Evolutionary conservation across 768 basidiomycete species (phyloP).

Genomic region (Pilatotrama ljubarskyi): DNA sequence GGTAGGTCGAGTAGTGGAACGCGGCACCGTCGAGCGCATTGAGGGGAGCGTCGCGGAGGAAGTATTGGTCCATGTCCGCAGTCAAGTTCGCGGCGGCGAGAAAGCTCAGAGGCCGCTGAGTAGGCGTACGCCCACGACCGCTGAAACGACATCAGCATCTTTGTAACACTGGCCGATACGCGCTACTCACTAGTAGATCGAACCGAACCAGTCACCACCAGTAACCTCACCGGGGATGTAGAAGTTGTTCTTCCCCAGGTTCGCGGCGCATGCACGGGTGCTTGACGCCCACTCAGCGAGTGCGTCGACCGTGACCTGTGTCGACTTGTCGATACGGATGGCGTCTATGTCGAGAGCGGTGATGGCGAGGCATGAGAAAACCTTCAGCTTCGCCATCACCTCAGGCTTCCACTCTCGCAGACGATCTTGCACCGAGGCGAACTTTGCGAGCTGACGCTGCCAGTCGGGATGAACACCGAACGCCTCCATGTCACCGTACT

Average conservation of each 20-base stretch:
- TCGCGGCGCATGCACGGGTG: constrained; percentile 72
- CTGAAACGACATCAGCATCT: constrained; percentile 37
- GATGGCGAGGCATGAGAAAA: constrained; percentile 85
- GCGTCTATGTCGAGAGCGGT: constrained; percentile 88
- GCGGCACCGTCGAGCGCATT: constrained; percentile 77
- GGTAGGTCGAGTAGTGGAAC: constrained; percentile 95
- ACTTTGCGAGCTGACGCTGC: constrained; percentile 93
- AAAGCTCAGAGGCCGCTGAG: constrained; percentile 68
- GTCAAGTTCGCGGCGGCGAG: constrained; percentile 68
- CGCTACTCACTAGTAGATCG: constrained; percentile 73
- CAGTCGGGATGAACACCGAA: constrained; percentile 95
- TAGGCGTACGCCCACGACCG: constrained; percentile 85
- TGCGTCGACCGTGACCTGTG: constrained; percentile 84
- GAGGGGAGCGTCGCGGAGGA: constrained; percentile 64
- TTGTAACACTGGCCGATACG: not conserved
- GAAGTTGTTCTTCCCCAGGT: constrained; percentile 81
- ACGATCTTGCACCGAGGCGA: constrained; percentile 95
- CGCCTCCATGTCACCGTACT: constrained; percentile 96
- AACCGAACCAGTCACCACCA: constrained; percentile 88
- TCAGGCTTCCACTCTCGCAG: constrained; percentile 86
- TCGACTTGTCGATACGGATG: constrained; percentile 94
- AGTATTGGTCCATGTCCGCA: constrained; percentile 63
- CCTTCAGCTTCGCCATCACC: constrained; percentile 75
- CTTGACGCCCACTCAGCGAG: constrained; percentile 72
- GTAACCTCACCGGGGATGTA: constrained; percentile 93